Evolutionary conservation across 1,284 basidiomycete genomes (phyloP), one percentile per base, ranked within the genome.

Genomic region (Melampsora abietis-canadensis): DNA sequence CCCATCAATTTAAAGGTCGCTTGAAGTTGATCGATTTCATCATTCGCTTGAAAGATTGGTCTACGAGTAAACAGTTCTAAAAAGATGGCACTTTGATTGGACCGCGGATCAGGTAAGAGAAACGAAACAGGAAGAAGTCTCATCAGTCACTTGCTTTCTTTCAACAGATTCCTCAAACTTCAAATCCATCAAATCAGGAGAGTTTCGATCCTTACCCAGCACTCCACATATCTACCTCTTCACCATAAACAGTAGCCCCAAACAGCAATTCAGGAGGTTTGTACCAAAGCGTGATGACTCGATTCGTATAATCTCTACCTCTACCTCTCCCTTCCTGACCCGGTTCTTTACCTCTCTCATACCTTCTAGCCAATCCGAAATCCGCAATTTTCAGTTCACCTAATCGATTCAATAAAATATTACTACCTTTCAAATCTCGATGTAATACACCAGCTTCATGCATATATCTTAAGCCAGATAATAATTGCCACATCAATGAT

Each of bases 201-300:
- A 44, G 8, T 44, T 44, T 44, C 10, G 14, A 44, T 44, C 14
- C 48, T 60, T 82, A 94, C 92, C 96, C 96, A 14, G 95, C 96
- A 81, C 94, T 96, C 96, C 96, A 99, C 89, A 96, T 96, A 81
- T 99, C 96, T n/a, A 99, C 95, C 80, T 97, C 96, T 2, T 92
- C 89, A 0, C 94, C 95, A 83, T 99, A 99, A 24, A 93, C 88
- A 1, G 96, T 98, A 63, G 94, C 93, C 19, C 96, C 97, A 78
- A 98, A 89, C 51, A 99, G 84, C 63, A 99, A 85, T 82, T 99
- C 97, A 3, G 95, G 96, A 4, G 93, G 92, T 61, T 96, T 88
- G 83, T 99, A 99, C 97, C 97, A 99, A 61, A 98, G 87, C 15
- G 96, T 99, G 78, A 99, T 98, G 59, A 99, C 96, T 40, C 96